phyloP scores from a whole-genome alignment of 352 stramenopile genomes.

The Pythium utonaiense region DNA sequence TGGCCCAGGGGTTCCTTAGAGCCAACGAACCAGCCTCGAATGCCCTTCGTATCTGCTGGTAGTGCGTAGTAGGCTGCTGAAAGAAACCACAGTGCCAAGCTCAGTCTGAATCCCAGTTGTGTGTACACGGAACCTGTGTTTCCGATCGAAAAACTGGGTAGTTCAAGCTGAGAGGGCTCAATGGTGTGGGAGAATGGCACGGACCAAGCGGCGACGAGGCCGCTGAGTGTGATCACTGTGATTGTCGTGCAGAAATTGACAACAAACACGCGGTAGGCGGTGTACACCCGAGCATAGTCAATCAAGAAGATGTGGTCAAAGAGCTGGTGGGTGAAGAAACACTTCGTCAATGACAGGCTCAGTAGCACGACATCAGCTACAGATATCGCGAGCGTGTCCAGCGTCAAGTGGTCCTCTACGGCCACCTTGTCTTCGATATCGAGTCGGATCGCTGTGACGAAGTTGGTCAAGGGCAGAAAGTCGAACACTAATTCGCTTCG shows the following conservation, averaged over 20 bases:
- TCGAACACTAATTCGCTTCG: constrained; percentile 32
- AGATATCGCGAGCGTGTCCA: constrained; percentile 25
- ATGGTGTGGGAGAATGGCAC: constrained; percentile 30
- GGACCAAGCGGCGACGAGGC: constrained; percentile 31
- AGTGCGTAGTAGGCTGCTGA: constrained; percentile 32
- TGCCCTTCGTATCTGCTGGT: constrained; percentile 19
- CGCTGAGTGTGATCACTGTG: constrained; percentile 26
- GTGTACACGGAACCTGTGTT: constrained; percentile 25
- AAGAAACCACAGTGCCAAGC: constrained; percentile 29
- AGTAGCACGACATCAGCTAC: constrained; percentile 26
- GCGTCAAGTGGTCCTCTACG: constrained; percentile 10
- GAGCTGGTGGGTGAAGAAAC: constrained; percentile 21
- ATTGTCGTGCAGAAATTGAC: constrained; percentile 35
- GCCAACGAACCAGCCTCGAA: constrained; percentile 23
- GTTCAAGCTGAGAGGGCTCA: constrained; percentile 1
- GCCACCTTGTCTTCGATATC: constrained; percentile 12
- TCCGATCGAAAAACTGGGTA: constrained; percentile 11
- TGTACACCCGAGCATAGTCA: constrained; percentile 38
- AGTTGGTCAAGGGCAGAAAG: constrained; percentile 39
- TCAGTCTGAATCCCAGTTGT: constrained; percentile 32
- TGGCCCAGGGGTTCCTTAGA: constrained; percentile 1
- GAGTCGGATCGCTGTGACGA: constrained; percentile 31
- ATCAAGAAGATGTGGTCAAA: constrained; percentile 37
- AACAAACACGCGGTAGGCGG: constrained; percentile 44
- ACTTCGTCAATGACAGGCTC: constrained; percentile 23